Conservation (phyloP, 148 eudicot species). For the Tetragonia tetragonoides region DNA sequence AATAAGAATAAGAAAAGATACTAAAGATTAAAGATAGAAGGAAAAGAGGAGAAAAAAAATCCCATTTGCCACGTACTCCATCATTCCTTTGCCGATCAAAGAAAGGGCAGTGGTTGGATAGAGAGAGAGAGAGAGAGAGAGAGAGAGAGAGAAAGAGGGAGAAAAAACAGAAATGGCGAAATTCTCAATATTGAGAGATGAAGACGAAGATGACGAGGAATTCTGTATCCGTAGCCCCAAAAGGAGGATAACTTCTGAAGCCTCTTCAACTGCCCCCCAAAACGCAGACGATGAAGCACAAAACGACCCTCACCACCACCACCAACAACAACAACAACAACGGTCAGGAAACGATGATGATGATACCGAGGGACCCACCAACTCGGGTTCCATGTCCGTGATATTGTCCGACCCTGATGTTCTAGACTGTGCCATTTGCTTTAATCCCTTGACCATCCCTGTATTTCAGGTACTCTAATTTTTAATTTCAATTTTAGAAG, state of each 20-base stretch:
- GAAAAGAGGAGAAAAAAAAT: too few relatives aligned
- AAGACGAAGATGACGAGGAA: slow-evolving; percentile 34
- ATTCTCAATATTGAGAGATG: slow-evolving; percentile 48
- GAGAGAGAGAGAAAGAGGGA: not conserved
- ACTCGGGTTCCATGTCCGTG: slow-evolving; percentile 29
- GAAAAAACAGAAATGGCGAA: slow-evolving; percentile 37
- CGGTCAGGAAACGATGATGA: slow-evolving; percentile 1
- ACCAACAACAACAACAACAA: not conserved
- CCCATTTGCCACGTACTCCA: too few relatives aligned
- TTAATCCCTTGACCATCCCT: slow-evolving; percentile 52
- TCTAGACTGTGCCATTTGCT: slow-evolving; percentile 73
- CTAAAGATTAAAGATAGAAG: too few relatives aligned
- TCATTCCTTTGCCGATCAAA: not conserved
- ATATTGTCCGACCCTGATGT: slow-evolving; percentile 77
- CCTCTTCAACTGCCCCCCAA: slow-evolving; percentile 8
- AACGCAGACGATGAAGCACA: slow-evolving; percentile 7
- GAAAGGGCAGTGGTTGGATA: not conserved
- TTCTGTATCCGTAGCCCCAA: slow-evolving; percentile 25
- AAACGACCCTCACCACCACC: not conserved
- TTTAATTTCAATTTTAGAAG: not conserved
- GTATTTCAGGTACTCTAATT: slow-evolving; percentile 61
- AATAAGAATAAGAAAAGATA: too few relatives aligned
- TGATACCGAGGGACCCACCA: slow-evolving; percentile 8
- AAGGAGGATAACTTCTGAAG: slow-evolving; percentile 27
- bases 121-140: not conserved